Percentiles rank a stretch among this genome's conserved stretches.
Conservation (phyloP, 2,329 filamentous ascomycete species). For the Trichoderma polysporum region DNA sequence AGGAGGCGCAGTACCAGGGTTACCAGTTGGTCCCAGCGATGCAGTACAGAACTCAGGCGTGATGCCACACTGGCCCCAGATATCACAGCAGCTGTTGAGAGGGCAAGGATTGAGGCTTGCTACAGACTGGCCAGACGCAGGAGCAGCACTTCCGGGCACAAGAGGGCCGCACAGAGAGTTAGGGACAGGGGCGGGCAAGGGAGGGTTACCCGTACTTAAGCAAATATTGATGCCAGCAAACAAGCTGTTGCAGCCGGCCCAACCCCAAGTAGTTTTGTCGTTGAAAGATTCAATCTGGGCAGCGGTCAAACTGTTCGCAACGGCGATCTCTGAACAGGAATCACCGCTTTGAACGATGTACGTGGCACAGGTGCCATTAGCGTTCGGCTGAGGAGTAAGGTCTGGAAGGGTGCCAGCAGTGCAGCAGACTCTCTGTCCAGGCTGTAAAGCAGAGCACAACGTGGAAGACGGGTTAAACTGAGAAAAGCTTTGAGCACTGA, state of each 20-base stretch:
- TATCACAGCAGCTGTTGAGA: constrained; percentile 33
- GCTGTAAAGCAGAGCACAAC: constrained; percentile 36
- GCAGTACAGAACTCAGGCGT: constrained; percentile 38
- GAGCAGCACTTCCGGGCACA: too few relatives aligned
- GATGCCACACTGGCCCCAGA: constrained; percentile 43
- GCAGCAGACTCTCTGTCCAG: constrained; percentile 41
- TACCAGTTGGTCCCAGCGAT: background rate
- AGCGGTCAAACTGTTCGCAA: constrained; percentile 23
- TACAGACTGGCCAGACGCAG: constrained; percentile 24
- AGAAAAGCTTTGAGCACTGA: constrained; percentile 12
- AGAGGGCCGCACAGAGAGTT: too few relatives aligned
- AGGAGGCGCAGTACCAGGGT: constrained; percentile 1
- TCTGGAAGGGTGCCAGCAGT: constrained; percentile 31
- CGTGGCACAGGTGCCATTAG: constrained; percentile 38
- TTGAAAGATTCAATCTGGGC: constrained; percentile 29
- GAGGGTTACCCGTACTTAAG: too few relatives aligned
- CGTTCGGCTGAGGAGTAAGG: constrained; percentile 31
- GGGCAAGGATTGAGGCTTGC: constrained; percentile 32
- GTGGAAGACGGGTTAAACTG: constrained; percentile 39
- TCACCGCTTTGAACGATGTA: constrained; percentile 36
- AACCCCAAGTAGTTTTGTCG: constrained; percentile 29
- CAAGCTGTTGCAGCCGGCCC: constrained; percentile 25
- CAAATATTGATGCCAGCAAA: constrained; percentile 26
- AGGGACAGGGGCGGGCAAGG: too few relatives aligned
- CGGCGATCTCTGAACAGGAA: constrained; percentile 34